Evolutionary conservation across 345 rosid species (phyloP).

Genomic region (Populus nigra): DNA sequence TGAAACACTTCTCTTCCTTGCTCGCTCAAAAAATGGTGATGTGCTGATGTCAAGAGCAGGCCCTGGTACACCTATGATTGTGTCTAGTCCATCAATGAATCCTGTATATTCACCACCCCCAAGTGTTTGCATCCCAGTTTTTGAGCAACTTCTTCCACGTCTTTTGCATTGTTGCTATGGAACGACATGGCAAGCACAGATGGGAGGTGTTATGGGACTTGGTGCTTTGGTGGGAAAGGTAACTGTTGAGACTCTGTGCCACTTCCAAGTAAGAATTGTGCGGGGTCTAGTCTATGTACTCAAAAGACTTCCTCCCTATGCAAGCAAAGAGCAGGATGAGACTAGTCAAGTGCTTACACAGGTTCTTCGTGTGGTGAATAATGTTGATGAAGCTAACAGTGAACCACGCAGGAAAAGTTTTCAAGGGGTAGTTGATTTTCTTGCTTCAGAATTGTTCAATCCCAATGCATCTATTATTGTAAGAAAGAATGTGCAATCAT

Average conservation of each 20-base stretch:
- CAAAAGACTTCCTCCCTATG: slow-evolving; percentile 84
- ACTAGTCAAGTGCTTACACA: slow-evolving; percentile 98
- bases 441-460: slow-evolving; percentile 94
- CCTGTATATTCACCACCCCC: slow-evolving; percentile 96
- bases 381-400: slow-evolving; percentile 92
- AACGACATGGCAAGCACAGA: slow-evolving; percentile 95
- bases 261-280: slow-evolving; percentile 83
- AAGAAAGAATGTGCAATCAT: slow-evolving; percentile 93
- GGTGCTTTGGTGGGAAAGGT: slow-evolving; percentile 97
- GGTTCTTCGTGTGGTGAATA: slow-evolving; percentile 95
- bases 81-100: slow-evolving; percentile 98
- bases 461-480: slow-evolving; percentile 77
- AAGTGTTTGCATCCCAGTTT: slow-evolving; percentile 85
- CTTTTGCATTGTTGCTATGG: slow-evolving; percentile 98
- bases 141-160: slow-evolving; percentile 97
- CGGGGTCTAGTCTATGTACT: slow-evolving; percentile 90
- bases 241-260: slow-evolving; percentile 86
- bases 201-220: slow-evolving; percentile 99
- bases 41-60: slow-evolving; percentile 82
- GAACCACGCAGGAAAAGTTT: slow-evolving; percentile 88
- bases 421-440: slow-evolving; percentile 89
- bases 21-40: slow-evolving; percentile 88
- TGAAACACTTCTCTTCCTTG: slow-evolving; percentile 87
- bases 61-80: slow-evolving; percentile 91
- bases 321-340: slow-evolving; percentile 95